A percentile compares a stretch with the other conserved stretches of the same genome.
Conservation (phyloP, 169 alveolate species). For the Plasmodium knowlesi region DNA sequence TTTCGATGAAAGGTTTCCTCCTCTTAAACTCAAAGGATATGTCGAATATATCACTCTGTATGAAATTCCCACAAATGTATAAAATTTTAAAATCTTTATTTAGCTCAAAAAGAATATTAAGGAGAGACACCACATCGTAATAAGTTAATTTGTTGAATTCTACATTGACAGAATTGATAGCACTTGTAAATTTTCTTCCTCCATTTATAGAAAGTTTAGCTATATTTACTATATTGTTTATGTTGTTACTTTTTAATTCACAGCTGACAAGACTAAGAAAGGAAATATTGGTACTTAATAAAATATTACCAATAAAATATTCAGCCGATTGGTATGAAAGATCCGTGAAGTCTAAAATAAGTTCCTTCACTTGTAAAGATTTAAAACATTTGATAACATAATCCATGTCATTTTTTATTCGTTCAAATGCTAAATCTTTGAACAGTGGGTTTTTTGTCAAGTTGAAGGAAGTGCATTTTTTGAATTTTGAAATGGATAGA, state of each 20-base stretch:
- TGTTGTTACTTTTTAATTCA: neutral
- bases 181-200: neutral
- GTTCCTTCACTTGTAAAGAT: slow-evolving; percentile 32
- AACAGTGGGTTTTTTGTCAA: slow-evolving; percentile 44
- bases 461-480: slow-evolving; percentile 15
- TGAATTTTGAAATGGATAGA: slow-evolving; percentile 28
- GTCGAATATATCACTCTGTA: slow-evolving; percentile 63
- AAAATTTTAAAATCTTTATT: slow-evolving; percentile 42
- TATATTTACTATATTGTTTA: slow-evolving; percentile 1
- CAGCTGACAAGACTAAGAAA: slow-evolving; percentile 38
- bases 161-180: slow-evolving; percentile 39
- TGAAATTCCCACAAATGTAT: slow-evolving; percentile 50
- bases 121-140: slow-evolving; percentile 23
- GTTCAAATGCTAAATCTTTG: slow-evolving; percentile 3
- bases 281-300: slow-evolving; percentile 17
- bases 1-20: slow-evolving; percentile 28
- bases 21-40: slow-evolving; percentile 52
- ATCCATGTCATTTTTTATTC: slow-evolving; percentile 29
- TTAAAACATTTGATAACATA: slow-evolving; percentile 3
- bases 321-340: slow-evolving; percentile 22
- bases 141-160: slow-evolving; percentile 56
- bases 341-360: slow-evolving; percentile 48
- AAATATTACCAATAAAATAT: slow-evolving; percentile 35
- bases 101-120: slow-evolving; percentile 3
- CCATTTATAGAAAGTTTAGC: neutral